A percentile compares a stretch with the other conserved stretches of the same genome.
Evolutionary conservation across 345 rosid genomes (phyloP).

Genomic region (Euphorbia peplus): DNA sequence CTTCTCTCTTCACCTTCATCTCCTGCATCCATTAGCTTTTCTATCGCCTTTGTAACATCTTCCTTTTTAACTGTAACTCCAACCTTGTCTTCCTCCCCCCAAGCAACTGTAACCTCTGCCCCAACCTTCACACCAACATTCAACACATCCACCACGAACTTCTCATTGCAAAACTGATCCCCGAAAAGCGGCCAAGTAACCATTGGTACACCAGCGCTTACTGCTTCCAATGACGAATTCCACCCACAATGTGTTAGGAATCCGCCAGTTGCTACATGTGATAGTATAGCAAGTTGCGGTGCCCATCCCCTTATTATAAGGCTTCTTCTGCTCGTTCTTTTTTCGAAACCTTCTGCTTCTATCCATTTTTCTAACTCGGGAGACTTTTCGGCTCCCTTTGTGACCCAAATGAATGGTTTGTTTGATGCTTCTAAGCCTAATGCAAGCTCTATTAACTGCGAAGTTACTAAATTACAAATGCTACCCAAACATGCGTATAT

Average conservation of each 20-base stretch:
- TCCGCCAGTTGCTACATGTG: background rate
- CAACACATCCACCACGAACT: background rate
- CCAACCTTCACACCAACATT: background rate
- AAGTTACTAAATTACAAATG: background rate
- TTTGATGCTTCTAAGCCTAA: constrained; percentile 4
- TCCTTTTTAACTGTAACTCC: background rate
- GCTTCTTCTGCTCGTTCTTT: background rate
- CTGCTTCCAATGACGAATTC: background rate
- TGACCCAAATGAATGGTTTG: background rate
- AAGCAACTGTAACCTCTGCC: background rate
- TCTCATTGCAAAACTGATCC: background rate
- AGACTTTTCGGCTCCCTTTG: background rate
- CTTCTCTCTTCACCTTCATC: background rate
- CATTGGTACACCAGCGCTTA: background rate
- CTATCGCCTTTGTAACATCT: background rate
- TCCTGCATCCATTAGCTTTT: background rate
- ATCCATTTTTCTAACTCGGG: background rate
- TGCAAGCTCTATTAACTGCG: background rate
- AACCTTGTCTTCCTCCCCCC: background rate
- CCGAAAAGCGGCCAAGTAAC: background rate
- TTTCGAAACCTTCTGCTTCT: background rate
- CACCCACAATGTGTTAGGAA: constrained; percentile 3
- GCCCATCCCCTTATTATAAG: background rate
- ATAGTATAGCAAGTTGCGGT: background rate
- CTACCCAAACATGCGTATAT: background rate